Evolutionary conservation across 2,329 filamentous ascomycete genomes (phyloP), one percentile per base, ranked within the genome.

Genomic region (Aureobasidium namibiae): DNA sequence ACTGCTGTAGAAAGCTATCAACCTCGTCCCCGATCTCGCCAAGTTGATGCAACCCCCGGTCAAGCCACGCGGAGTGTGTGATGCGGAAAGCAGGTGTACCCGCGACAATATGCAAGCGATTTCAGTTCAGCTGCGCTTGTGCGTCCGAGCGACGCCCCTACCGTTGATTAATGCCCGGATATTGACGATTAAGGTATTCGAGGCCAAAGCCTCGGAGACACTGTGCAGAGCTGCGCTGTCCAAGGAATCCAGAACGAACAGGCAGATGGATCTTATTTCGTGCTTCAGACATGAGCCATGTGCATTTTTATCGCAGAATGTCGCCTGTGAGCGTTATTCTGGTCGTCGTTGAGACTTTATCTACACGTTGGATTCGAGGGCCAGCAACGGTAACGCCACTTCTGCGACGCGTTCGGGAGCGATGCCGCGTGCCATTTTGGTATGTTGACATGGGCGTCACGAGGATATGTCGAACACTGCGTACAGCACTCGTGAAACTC

Each of bases 341-440:
- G 50, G 50, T 54, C 42, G 50, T 31, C 50, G 50, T 54, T 54
- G 50, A 54, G 50, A 54, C 50, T 54, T 54, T 54, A 54, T 54
- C 38, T 52, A 29, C 21, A 52, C 48, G 48, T 52, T 52, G 48
- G 34, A 39, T 29, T 36, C 26, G 33, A 52, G 16, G 48, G 18
- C 45, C 33, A 52, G 33, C 48, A 52, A 49, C 46, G 36, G 50
- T n/a, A 16, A 33, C 50, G 50, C 50, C 50, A 54, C 50, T 24
- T 23, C 29, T 46, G n/a, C 24, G 50, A 52, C 50, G 50, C 50
- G 36, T 33, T 31, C 33, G 23, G 50, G 26, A 53, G 49, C 49
- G 24, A 33, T 23, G 50, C 49, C 49, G 49, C 14, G 33, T 54
- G 18, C 38, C 38, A 42, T 54, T 54, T 42, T 41, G 24, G 50